Evolutionary conservation across 2,329 filamentous ascomycete species (phyloP), one percentile per base, ranked within the genome.

Genomic region (Fusarium sp.): DNA sequence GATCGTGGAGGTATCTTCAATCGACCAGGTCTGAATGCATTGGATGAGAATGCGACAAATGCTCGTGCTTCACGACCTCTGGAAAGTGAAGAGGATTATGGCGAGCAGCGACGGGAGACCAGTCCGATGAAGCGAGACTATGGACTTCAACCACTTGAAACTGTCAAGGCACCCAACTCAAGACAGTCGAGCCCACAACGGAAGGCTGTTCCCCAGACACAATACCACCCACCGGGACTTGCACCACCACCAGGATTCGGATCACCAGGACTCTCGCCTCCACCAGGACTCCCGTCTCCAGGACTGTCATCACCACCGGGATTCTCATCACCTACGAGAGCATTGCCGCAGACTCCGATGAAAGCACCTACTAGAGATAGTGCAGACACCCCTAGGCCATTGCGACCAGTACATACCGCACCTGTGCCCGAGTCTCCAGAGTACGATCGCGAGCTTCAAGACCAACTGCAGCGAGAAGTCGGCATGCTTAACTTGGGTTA

Each of bases 41-140:
- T 97, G 89, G 94, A 93, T 71, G 93, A 94, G 64, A 91, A 92
- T 32, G 91, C 91, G 14, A 90, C 92, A 20, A 97, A 97, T 78
- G 88, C 92, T 20, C 87, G 94, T 61, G 86, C 88, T 34, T 83
- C 88, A 14, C 82, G 84, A 47, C 83, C 85, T 3, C 76, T 83
- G 18, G 87, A 88, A 27, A 81, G 76, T 16, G 75, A 79, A 18
- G 83, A 82, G 23, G 84, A 88, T 72, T 86, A 86, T 50, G 85
- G 82, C 45, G 87, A 89, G 67, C 81, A 81, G 50, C 81, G 83
- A 43, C 81, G 86, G 55, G 85, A 85, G 51, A 75, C 74, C 16
- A 87, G 85, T 72, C 87, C 87, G 2, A 83, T 79, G 48, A 90
- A 89, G 79, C 78, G 81, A 41, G 83, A 86, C 55, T 83, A 82